These are phyloP conservation scores for Phytophthora brassicae DNA, from an alignment of 352 stramenopile species.

Conservation along the genomic window DNA sequence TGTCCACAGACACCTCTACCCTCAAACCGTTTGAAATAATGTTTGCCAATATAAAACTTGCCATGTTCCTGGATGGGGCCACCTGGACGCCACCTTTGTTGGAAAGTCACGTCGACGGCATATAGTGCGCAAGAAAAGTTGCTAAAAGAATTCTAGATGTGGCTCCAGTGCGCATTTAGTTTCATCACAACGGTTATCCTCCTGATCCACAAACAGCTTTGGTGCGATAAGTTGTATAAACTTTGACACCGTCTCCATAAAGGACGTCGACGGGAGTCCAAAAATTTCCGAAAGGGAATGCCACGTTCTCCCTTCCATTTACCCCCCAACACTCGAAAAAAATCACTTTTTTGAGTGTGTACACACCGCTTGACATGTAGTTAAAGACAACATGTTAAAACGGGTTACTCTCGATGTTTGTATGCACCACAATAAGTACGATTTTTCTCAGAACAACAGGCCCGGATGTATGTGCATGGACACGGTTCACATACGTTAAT, in stretches of 20 bases:
- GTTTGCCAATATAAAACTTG: constrained; percentile 7
- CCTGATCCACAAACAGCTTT: constrained; percentile 4
- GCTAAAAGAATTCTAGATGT: neutral
- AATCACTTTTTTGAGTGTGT: too few relatives aligned
- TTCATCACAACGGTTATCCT: neutral
- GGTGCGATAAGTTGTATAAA: constrained; percentile 3
- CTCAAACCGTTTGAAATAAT: constrained; percentile 5
- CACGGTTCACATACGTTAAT: too few relatives aligned
- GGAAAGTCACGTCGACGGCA: constrained; percentile 9
- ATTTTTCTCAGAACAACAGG: too few relatives aligned
- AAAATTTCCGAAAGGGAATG: neutral
- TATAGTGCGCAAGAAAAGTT: constrained; percentile 7
- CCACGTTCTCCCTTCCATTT: constrained; percentile 4
- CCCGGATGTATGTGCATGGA: too few relatives aligned
- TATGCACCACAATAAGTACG: too few relatives aligned
- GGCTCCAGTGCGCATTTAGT: neutral
- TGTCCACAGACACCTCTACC: constrained; percentile 5
- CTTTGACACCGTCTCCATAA: neutral
- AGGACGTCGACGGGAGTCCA: neutral
- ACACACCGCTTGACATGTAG: too few relatives aligned
- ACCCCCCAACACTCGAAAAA: too few relatives aligned
- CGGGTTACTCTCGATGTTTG: too few relatives aligned
- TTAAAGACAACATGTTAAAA: too few relatives aligned
- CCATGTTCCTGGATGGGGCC: constrained; percentile 2
- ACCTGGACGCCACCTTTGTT: constrained; percentile 6